Evolutionary conservation across 352 stramenopile genomes (phyloP), one percentile per base, ranked within the genome.

Genomic region (Phytophthora pini): DNA sequence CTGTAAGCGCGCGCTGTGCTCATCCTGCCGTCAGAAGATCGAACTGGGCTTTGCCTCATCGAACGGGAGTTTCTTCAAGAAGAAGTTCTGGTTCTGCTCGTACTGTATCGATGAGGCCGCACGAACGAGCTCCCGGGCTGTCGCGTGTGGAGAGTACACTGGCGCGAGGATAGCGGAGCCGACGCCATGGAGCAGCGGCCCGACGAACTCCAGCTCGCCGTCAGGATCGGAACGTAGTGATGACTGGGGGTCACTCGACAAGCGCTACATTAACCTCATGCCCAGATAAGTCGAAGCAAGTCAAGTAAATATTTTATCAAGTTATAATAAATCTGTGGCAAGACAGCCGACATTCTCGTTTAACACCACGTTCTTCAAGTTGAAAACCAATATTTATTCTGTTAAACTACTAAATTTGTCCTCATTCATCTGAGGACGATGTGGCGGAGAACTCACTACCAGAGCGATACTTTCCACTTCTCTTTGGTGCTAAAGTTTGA

Each of bases 71-170:
- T 49, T 80, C 7, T 32, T 69, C 22, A 65, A 69, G 24, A 62
- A 46, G 5, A 74, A 74, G n/a, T 12, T 80, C 38, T 68, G 65
- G 52, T 74, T 78, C 31, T 80, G 73, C 22, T 45, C 53, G 3
- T 63, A 65, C 8, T 78, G 69, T 15, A 13, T 74, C 2, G 55
- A 63, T 31, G 51, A 76, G 53, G 57, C 69, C 44, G 43, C 43
- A 9, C 41, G 44, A 29, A 68, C 60, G 3, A 70, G 56, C 22
- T 57, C 69, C 2, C 48, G 59, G 3, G 36, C 44, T 38, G 61
- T 76, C 20, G 72, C 61, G 38, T 65, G 61, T 26, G 62, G 56
- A 29, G 67, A 79, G 43, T 63, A 72, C 48, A 15, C 43, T 9
- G 34, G 62, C 22, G 31, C 55, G 24, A 58, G 63, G 29, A 36